phyloP scores from a whole-genome alignment of 306 rosid genomes.

The Cucumis melo region DNA sequence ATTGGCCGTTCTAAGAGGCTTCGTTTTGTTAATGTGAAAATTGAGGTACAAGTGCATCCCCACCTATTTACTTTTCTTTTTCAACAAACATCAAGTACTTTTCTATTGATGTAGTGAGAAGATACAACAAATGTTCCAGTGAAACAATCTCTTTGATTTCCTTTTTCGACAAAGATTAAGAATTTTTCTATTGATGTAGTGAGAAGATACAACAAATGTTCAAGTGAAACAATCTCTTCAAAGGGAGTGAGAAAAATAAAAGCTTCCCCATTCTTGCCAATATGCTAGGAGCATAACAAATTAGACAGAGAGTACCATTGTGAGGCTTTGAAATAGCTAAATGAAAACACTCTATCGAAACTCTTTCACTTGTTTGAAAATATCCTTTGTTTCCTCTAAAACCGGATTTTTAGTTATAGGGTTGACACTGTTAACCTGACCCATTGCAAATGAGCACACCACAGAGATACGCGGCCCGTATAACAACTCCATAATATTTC shows the following conservation, averaged over 20 bases:
- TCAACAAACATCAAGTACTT: background rate
- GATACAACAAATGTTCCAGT: too few relatives aligned
- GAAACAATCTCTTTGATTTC: background rate
- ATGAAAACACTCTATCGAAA: background rate
- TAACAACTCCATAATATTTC: background rate
- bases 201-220: background rate
- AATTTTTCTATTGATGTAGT: background rate
- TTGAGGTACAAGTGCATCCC: slow-evolving; percentile 54
- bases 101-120: background rate
- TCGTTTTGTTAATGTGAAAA: slow-evolving; percentile 78
- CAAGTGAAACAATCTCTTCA: background rate
- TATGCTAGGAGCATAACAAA: background rate
- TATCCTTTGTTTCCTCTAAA: background rate
- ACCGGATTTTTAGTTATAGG: background rate
- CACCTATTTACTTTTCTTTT: background rate
- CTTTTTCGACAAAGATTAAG: background rate
- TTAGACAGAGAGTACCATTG: background rate
- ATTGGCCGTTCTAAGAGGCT: slow-evolving; percentile 76
- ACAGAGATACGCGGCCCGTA: background rate
- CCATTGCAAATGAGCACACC: background rate
- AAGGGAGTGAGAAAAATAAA: background rate
- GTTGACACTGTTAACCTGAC: background rate
- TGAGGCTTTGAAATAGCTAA: background rate
- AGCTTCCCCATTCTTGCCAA: background rate
- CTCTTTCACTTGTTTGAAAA: background rate